Percentiles rank a stretch among this genome's conserved stretches.
phyloP scores from a whole-genome alignment of 306 rosid species.

The Crataegus laevigata region DNA sequence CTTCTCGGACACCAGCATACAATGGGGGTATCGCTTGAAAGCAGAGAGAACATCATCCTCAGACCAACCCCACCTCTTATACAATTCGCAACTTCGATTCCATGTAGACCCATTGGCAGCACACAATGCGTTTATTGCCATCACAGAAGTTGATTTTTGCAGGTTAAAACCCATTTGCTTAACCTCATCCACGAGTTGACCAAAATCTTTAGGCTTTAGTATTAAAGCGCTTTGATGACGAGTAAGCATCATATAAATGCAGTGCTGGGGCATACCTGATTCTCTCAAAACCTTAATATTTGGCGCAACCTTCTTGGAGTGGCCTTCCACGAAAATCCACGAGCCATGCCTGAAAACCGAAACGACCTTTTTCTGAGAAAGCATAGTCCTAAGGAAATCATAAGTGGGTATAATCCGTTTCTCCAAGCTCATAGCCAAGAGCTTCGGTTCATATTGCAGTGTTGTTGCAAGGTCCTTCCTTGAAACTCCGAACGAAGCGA shows the following conservation, averaged over 20 bases:
- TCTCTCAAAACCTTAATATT: constrained; percentile 23
- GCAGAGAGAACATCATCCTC: neutral
- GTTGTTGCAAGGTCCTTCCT: neutral
- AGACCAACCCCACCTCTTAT: constrained; percentile 44
- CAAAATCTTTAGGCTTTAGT: neutral
- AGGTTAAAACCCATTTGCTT: neutral
- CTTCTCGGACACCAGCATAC: constrained; percentile 18
- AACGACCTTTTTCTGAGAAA: constrained; percentile 7
- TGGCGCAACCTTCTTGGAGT: neutral
- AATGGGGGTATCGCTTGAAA: constrained; percentile 15
- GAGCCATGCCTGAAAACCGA: neutral
- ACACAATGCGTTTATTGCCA: constrained; percentile 17
- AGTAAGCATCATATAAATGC: neutral
- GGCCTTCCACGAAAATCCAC: neutral
- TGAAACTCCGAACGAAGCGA: constrained; percentile 23
- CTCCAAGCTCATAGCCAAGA: constrained; percentile 9
- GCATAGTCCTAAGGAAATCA: constrained; percentile 7
- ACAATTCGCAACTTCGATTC: constrained; percentile 26
- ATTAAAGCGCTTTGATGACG: neutral
- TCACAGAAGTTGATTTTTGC: neutral
- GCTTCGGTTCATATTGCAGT: neutral
- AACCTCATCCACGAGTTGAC: constrained; percentile 7
- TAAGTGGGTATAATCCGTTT: constrained; percentile 14
- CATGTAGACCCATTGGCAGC: constrained; percentile 9
- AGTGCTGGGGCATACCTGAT: constrained; percentile 1